Base-by-base conservation (phyloP, 140 eudicot species). In the Senecio squalidus region DNA sequence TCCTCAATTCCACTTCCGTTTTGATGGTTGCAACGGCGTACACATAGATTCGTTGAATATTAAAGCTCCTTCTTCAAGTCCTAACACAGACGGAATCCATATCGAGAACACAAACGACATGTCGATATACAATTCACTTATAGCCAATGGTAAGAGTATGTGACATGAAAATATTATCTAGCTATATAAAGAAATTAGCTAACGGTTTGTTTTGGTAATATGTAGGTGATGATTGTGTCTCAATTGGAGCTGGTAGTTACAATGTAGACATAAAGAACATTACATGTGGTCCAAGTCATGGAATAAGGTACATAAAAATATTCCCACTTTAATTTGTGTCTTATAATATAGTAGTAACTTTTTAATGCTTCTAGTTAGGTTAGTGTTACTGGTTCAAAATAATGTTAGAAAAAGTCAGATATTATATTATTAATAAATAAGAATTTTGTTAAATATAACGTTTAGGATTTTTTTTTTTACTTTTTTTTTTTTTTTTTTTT, bases 281-380 rank as follows among this genome's bases (percentile, higher is more conserved):
- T 48, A 80, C 97, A 56, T 90, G 97, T 74, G 97, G 95, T 43
- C 97, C 94, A 38, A 80, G 97, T 60, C 97, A 90, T 71, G 97
- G 97, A 68, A 90, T 90, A 80, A 90, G 97, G 97, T 85, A 73
- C 54, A 36, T 36, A 36, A 8, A 4, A 10, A 36, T 36, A 3
- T 38, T 8, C n/a, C 39, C 33, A 75, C 64, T 76, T 69, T 22
- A 29, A 49, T 48, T 36, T 27, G 47, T 34, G 46, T 55, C 77
- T 48, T 55, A 64, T 56, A 64, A 71, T 49, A 69, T 26, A 36
- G 2, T 17, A 67, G n/a, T 7, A 51, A 58, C 9, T 11, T 45
- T 10, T 18, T 4, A 40, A 34, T 28, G 39, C 55, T 28, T 60
- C 60, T 34, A 55, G 27, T 17, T 51, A 30, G n/a, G 22, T 38